Evolutionary conservation across 805 yeast genomes (phyloP), one percentile per base, ranked within the genome.

Genomic region (Yueomyces sinensis): DNA sequence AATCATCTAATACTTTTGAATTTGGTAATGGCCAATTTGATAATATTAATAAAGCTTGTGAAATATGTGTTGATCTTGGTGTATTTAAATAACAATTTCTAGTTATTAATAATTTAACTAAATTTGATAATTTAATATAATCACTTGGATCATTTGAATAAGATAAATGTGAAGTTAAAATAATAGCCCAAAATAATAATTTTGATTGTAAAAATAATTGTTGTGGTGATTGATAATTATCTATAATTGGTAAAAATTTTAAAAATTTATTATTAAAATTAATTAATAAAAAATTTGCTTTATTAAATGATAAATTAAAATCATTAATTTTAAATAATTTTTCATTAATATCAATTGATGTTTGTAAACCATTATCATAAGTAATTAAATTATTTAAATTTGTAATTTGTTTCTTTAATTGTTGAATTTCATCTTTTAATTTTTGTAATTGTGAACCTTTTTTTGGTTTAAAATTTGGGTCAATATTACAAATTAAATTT

Each of bases 61-160:
- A 83, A 28, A 87, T 87, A 54, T 87, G 95, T 0, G 95, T 82
- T 3, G 94, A 82, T 50, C 96, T 68, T 2, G 96, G 95, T 0
- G 96, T 87, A 37, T 87, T 64, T 32, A 86, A 74, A 93, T 95
- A 83, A 58, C 95, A 84, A 0, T 93, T 82, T 49, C 82, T 94
- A 35, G 83, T 83, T 0, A 94, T 94, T 44, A 86, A 61, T 48
- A 82, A 91, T 48, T 82, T 82, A 44, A 87, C 81, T 29, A 83
- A 63, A 2, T 82, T 72, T 13, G 91, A 79, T 31, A 86, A 61
- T 20, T 79, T 68, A 56, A 73, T 72, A 61, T 87, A 87, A 31
- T 84, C 52, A 0, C 81, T 67, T 3, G 96, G 95, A 32, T 82
- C 89, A 22, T 11, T 11, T 0, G 94, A 89, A 46, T 86, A 94